Conservation (phyloP, 805 yeast genomes). For the Blastobotrys terrestris region DNA sequence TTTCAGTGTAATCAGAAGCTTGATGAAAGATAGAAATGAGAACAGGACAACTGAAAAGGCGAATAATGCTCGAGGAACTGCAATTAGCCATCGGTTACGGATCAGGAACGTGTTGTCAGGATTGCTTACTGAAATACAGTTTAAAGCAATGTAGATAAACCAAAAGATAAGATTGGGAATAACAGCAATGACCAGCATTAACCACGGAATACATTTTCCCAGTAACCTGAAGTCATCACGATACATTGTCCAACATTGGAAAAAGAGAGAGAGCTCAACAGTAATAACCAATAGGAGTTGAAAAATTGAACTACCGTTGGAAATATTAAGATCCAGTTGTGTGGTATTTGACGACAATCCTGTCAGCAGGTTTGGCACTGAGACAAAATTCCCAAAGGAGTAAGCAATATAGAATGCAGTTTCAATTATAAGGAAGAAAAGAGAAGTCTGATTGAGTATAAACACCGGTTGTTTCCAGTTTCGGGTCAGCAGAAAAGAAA, state of each 20-base stretch:
- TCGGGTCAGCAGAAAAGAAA: conserved; percentile 42
- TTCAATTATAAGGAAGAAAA: conserved; percentile 52
- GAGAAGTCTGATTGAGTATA: conserved; percentile 58
- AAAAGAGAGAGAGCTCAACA: conserved; percentile 60
- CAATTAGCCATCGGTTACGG: conserved; percentile 23
- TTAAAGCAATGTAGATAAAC: conserved; percentile 45
- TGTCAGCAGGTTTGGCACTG: conserved; percentile 44
- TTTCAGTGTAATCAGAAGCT: conserved; percentile 61
- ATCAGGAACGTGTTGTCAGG: conserved; percentile 49
- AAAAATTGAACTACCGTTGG: conserved; percentile 58
- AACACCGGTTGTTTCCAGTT: conserved; percentile 64
- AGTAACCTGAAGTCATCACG: conserved; percentile 16
- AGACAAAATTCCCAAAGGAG: conserved; percentile 45
- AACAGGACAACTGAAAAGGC: conserved; percentile 61
- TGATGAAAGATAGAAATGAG: conserved; percentile 54
- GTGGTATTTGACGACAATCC: conserved; percentile 38
- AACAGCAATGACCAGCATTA: conserved; percentile 42
- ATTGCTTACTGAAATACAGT: conserved; percentile 29
- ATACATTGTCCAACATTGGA: conserved; percentile 70
- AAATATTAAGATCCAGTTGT: conserved; percentile 37
- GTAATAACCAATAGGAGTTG: conserved; percentile 53
- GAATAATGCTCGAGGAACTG: conserved; percentile 45
- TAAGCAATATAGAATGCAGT: conserved; percentile 54
- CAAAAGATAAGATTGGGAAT: conserved; percentile 53
- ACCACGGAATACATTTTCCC: conserved; percentile 44